These are phyloP conservation scores for Venturia effusa DNA, from an alignment of 2,329 filamentous ascomycete genomes.

Conservation along the genomic window DNA sequence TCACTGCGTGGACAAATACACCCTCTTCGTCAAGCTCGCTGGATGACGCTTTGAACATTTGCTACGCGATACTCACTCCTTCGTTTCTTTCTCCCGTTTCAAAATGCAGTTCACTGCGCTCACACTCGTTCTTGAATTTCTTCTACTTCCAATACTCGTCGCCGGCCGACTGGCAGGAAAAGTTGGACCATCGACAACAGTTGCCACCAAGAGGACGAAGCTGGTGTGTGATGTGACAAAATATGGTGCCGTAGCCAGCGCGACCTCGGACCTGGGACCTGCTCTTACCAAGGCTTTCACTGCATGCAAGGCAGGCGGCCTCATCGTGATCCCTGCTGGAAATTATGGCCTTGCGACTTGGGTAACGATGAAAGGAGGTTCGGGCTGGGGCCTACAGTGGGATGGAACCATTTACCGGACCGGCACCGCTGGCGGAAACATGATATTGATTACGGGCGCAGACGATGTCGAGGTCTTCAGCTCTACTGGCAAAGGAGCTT, in stretches of 20 bases:
- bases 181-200: conserved; percentile 23
- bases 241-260: conserved; percentile 42
- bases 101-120: conserved; percentile 2
- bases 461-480: conserved; percentile 45
- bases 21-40: background rate
- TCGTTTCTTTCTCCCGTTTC: background rate
- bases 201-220: conserved; percentile 31
- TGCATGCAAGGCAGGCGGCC: conserved; percentile 40
- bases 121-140: conserved; percentile 4
- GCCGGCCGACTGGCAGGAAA: conserved; percentile 23
- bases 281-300: conserved; percentile 38
- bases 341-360: conserved; percentile 40
- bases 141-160: conserved; percentile 7
- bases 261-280: conserved; percentile 40
- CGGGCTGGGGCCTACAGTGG: conserved; percentile 39
- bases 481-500: conserved; percentile 39
- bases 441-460: conserved; percentile 41
- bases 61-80: background rate
- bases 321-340: conserved; percentile 39
- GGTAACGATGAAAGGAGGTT: conserved; percentile 37
- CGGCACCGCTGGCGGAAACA: conserved; percentile 40
- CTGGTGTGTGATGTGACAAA: conserved; percentile 43
- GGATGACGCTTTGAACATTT: background rate
- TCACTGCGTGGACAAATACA: background rate
- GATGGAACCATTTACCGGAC: conserved; percentile 44